phyloP scores from a whole-genome alignment of 2,329 filamentous ascomycete genomes.

The Aspergillus floridensis region DNA sequence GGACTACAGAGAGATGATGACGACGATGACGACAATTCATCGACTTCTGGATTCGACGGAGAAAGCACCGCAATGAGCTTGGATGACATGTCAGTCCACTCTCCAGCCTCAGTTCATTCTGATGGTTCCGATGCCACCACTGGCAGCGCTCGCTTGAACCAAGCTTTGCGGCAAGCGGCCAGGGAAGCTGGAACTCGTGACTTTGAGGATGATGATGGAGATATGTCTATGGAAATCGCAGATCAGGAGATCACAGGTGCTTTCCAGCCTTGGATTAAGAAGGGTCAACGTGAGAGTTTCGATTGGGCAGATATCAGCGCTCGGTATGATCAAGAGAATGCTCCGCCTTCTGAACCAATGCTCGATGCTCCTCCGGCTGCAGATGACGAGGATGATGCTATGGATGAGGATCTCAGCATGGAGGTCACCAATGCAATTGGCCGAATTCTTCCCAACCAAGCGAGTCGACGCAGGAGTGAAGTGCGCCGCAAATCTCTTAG shows the following conservation, averaged over 20 bases:
- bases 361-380: slow-evolving; percentile 6
- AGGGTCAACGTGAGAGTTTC: slow-evolving; percentile 41
- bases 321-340: slow-evolving; percentile 47
- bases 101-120: slow-evolving; percentile 61
- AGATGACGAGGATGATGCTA: slow-evolving; percentile 40
- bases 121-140: slow-evolving; percentile 52
- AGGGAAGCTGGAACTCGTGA: slow-evolving; percentile 71
- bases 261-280: slow-evolving; percentile 50
- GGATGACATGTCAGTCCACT: slow-evolving; percentile 71
- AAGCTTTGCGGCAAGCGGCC: slow-evolving; percentile 72
- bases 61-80: slow-evolving; percentile 80
- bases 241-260: slow-evolving; percentile 55
- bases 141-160: slow-evolving; percentile 72
- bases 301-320: slow-evolving; percentile 45
- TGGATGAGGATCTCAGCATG: slow-evolving; percentile 79
- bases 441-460: slow-evolving; percentile 62
- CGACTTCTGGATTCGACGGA: slow-evolving; percentile 53
- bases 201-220: slow-evolving; percentile 61
- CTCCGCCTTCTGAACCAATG: slow-evolving; percentile 33
- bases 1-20: slow-evolving; percentile 42
- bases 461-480: slow-evolving; percentile 32
- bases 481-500: slow-evolving; percentile 44
- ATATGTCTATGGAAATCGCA: slow-evolving; percentile 78
- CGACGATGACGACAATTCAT: slow-evolving; percentile 42
- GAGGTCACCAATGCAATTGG: slow-evolving; percentile 84